Conservation (phyloP, 805 yeast species). For the Saccharomycopsis fodiens region DNA sequence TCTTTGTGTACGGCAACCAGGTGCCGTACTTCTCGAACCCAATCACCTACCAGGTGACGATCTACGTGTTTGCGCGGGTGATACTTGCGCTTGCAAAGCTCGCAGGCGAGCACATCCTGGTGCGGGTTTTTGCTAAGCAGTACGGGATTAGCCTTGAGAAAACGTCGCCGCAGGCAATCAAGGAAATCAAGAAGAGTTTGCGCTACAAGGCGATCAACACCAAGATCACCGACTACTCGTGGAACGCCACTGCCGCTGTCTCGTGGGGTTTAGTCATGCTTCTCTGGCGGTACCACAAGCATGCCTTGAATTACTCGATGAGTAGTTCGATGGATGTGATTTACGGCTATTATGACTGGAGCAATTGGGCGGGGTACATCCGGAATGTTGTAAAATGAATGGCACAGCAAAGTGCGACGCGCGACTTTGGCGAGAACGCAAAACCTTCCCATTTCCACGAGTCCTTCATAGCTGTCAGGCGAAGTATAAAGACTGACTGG, state of each 20-base stretch:
- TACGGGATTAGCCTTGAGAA: background rate
- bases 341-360: slow-evolving; percentile 9
- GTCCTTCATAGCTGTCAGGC: too few relatives aligned
- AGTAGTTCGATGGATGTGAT: slow-evolving; percentile 15
- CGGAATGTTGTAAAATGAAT: too few relatives aligned
- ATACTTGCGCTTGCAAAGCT: slow-evolving; percentile 9
- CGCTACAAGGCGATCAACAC: background rate
- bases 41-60: slow-evolving; percentile 15
- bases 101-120: slow-evolving; percentile 9
- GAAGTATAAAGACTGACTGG: too few relatives aligned
- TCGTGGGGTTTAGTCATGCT: slow-evolving; percentile 17
- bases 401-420: too few relatives aligned
- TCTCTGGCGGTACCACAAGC: slow-evolving; percentile 6
- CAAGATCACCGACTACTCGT: background rate
- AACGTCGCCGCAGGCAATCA: background rate
- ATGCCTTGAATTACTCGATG: slow-evolving; percentile 9
- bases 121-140: background rate
- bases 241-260: slow-evolving; percentile 10
- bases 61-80: slow-evolving; percentile 16
- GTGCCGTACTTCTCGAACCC: slow-evolving; percentile 8
- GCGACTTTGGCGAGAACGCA: too few relatives aligned
- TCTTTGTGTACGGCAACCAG: slow-evolving; percentile 13
- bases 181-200: background rate
- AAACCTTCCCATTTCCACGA: too few relatives aligned
- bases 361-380: background rate